A percentile compares a stretch with the other conserved stretches of the same genome.
phyloP scores from a whole-genome alignment of 495 filamentous ascomycete species.

The Entonaema liquescens region DNA sequence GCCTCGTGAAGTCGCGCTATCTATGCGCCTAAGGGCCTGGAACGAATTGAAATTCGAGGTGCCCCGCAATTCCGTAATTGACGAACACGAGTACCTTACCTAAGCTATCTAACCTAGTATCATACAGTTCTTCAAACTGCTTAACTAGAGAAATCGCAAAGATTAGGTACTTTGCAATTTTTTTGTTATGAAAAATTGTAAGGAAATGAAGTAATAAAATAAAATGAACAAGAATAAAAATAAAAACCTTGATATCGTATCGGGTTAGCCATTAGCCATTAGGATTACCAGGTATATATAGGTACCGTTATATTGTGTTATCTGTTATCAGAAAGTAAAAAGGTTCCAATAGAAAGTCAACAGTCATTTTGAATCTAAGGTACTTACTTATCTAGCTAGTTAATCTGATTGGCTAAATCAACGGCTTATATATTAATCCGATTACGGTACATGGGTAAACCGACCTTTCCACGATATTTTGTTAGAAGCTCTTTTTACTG shows the following conservation, averaged over 20 bases:
- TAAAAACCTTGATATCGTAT: background rate
- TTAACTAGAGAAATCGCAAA: too few species aligned
- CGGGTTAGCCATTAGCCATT: background rate
- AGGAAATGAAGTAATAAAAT: too few species aligned
- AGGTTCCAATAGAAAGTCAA: background rate
- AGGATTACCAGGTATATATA: too few species aligned
- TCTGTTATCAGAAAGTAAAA: background rate
- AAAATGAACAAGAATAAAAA: background rate
- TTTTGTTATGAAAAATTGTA: too few species aligned
- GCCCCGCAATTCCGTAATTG: conserved; percentile 35
- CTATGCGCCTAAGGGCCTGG: background rate
- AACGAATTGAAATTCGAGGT: conserved; percentile 13
- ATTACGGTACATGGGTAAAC: conserved; percentile 6
- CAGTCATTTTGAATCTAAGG: background rate
- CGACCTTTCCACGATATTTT: conserved; percentile 29
- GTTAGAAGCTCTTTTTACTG: conserved; percentile 37
- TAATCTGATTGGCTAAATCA: conserved; percentile 13
- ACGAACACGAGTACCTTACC: conserved; percentile 5
- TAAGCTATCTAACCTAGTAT: background rate
- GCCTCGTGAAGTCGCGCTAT: conserved; percentile 3
- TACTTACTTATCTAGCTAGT: background rate
- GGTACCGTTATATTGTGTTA: too few species aligned
- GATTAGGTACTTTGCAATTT: too few species aligned
- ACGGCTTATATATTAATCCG: conserved; percentile 34
- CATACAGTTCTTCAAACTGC: too few species aligned